Evolutionary conservation across 2,329 filamentous ascomycete species (phyloP).

Genomic region (Mariannaea sp.): DNA sequence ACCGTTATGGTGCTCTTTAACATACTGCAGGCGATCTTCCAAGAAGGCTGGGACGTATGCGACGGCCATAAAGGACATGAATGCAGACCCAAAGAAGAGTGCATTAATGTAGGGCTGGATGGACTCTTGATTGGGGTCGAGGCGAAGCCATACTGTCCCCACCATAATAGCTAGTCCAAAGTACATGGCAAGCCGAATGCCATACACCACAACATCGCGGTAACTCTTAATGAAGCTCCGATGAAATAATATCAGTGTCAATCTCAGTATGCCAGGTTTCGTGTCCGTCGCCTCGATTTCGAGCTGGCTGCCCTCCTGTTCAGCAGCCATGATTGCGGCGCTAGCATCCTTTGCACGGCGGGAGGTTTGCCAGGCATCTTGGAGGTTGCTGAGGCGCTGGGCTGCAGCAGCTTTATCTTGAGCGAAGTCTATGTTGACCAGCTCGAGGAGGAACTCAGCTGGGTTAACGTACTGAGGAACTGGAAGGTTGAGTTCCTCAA

Average conservation of each 20-base stretch:
- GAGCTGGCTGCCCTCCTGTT: conserved; percentile 37
- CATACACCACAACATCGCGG: conserved; percentile 82
- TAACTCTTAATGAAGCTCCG: conserved; percentile 83
- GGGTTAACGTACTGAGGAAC: conserved; percentile 76
- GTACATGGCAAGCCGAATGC: conserved; percentile 84
- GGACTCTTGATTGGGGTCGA: conserved; percentile 69
- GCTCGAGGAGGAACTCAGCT: conserved; percentile 78
- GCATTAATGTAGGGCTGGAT: conserved; percentile 85
- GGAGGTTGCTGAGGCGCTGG: conserved; percentile 38
- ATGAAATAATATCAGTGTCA: conserved; percentile 71
- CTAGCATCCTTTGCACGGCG: conserved; percentile 26
- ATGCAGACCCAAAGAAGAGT: conserved; percentile 75
- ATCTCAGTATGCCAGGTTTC: conserved; percentile 51
- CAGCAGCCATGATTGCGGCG: conserved; percentile 33
- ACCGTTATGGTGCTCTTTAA: conserved; percentile 77
- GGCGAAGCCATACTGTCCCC: conserved; percentile 83
- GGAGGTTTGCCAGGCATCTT: conserved; percentile 35
- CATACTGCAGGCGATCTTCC: conserved; percentile 51
- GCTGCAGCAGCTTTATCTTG: conserved; percentile 51
- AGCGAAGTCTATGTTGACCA: conserved; percentile 78
- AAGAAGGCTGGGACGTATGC: conserved; percentile 85
- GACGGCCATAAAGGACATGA: conserved; percentile 82
- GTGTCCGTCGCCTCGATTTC: conserved; percentile 26
- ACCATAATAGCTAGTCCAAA: conserved; percentile 77
- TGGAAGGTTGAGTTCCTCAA: conserved; percentile 61